Evolutionary conservation across 2,329 filamentous ascomycete species (phyloP), one percentile per base, ranked within the genome.

Genomic region (Davidsoniella virescens): DNA sequence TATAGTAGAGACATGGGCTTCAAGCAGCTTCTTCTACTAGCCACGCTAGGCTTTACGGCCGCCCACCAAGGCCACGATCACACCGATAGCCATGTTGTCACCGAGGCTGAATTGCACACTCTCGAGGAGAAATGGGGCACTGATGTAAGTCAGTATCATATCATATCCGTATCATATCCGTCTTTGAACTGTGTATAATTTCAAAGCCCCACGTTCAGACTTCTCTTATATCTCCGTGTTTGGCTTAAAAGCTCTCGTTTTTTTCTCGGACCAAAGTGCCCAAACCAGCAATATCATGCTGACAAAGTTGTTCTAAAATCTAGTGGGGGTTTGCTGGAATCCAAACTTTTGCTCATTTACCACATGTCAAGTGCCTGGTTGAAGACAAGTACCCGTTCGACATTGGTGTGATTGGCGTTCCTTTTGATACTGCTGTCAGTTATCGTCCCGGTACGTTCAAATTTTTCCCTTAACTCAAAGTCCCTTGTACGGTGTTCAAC

Each of bases 391-490:
- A 76, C 59, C 65, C 65, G 12, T 86, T 76, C 58, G 82, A 87
- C 60, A 83, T 87, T 57, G 82, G 73, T 52, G 75, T 87, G 51
- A 70, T 87, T 52, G 82, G 82, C 4, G 79, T 75, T 1, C 82
- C 82, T 0, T 87, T 87, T 58, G 82, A 87, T 61, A 86, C 81
- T 1, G 79, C 81, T 10, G 78, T 83, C 39, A 78, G 70, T 56
- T 86, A 84, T 63, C 70, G 82, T 51, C 79, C 80, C 42, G 78
- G 76, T 78, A 61, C 58, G 66, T 60, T 43, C n/a, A 12, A 12
- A n/a, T 14, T 7, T 20, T 37, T 9, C 2, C 17, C 5, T 47
- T n/a, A n/a, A n/a, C 44, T 47, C 44, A 20, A 4, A 20, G 20
- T n/a, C 16, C n/a, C 14, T 23, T 33, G 10, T 9, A 33, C 10